These are phyloP conservation scores for Balakata baccata DNA, from an alignment of 345 rosid genomes.

Conservation along the genomic window DNA sequence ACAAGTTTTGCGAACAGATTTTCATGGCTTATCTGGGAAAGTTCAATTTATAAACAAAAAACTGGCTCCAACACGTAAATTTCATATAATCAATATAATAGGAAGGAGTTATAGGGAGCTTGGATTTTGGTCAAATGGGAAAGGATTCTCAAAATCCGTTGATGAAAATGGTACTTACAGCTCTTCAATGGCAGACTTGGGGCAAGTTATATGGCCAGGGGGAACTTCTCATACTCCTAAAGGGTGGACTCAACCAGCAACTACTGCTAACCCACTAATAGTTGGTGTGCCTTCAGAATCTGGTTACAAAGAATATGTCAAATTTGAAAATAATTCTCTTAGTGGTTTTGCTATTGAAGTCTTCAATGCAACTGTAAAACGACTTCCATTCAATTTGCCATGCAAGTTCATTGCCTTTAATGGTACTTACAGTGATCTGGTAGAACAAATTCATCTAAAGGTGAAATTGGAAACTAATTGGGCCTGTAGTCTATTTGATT, in stretches of 20 bases:
- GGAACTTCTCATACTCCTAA: too few relatives aligned
- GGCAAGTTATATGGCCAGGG: conserved; percentile 28
- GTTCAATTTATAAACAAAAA: conserved; percentile 15
- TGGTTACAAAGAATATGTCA: background rate
- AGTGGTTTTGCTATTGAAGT: conserved; percentile 23
- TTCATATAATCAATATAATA: conserved; percentile 24
- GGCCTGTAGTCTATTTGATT: background rate
- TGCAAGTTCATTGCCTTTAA: conserved; percentile 10
- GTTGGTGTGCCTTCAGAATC: background rate
- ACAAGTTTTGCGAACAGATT: conserved; percentile 1
- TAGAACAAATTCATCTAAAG: conserved; percentile 20
- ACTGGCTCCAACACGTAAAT: background rate
- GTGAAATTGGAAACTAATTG: background rate
- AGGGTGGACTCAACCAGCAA: too few relatives aligned
- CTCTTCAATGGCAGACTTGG: conserved; percentile 18
- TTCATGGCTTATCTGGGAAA: conserved; percentile 22
- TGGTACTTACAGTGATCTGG: conserved; percentile 11
- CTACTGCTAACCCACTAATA: too few relatives aligned
- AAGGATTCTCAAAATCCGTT: conserved; percentile 20
- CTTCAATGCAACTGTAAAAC: background rate
- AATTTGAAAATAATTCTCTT: background rate
- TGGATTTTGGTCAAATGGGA: conserved; percentile 28
- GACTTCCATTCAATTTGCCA: conserved; percentile 21
- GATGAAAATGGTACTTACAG: background rate
- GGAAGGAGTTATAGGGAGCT: conserved; percentile 21